Evolutionary conservation across 192 early-diverging fungal genomes (phyloP).

Genomic region (Umbelopsis sp.): DNA sequence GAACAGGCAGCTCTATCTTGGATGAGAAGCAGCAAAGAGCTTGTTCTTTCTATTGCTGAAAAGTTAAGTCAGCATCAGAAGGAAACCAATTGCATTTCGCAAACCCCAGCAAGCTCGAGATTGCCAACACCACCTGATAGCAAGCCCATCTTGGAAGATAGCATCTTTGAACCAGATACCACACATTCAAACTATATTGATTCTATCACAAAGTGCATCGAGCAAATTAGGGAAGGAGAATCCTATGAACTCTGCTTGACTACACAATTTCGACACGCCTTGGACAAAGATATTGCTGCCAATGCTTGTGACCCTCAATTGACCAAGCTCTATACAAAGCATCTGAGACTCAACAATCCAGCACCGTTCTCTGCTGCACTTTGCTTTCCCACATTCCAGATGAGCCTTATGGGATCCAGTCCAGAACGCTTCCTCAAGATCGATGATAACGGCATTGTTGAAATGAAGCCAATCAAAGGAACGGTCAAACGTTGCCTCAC

Average conservation of each 20-base stretch:
- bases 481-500: conserved; percentile 57
- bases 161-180: conserved; percentile 44
- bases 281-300: conserved; percentile 23
- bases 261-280: conserved; percentile 64
- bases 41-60: conserved; percentile 24
- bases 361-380: conserved; percentile 87
- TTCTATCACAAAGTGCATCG: conserved; percentile 56
- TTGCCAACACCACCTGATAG: conserved; percentile 25
- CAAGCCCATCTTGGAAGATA: conserved; percentile 12
- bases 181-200: conserved; percentile 51
- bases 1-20: conserved; percentile 20
- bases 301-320: conserved; percentile 27
- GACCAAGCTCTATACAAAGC: conserved; percentile 57
- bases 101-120: conserved; percentile 14
- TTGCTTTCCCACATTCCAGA: conserved; percentile 41
- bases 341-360: conserved; percentile 74
- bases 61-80: neutral
- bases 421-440: conserved; percentile 85
- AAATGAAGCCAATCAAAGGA: conserved; percentile 98
- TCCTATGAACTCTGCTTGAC: conserved; percentile 97
- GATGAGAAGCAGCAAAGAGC: conserved; percentile 32
- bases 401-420: conserved; percentile 34
- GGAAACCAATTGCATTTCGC: neutral
- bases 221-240: conserved; percentile 80
- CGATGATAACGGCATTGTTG: conserved; percentile 49